These are phyloP conservation scores for Termitomyces sp. DNA, from an alignment of 768 basidiomycete species.

Conservation along the genomic window DNA sequence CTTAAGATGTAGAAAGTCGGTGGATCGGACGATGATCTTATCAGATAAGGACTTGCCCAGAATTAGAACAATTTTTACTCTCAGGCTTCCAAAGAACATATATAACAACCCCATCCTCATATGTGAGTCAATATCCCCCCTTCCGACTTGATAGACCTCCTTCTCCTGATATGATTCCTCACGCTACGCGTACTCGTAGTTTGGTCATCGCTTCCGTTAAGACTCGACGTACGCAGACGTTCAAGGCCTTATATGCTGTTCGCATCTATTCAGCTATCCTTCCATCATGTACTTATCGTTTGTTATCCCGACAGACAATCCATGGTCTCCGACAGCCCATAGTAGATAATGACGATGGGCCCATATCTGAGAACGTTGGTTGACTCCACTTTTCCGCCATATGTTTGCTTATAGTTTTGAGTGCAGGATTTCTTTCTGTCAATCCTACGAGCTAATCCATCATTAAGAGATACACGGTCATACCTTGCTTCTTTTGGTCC, in stretches of 20 bases:
- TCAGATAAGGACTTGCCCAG: slow-evolving; percentile 22
- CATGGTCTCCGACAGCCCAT: slow-evolving; percentile 33
- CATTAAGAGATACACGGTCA: slow-evolving; percentile 82
- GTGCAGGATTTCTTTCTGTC: slow-evolving; percentile 93
- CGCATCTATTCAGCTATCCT: slow-evolving; percentile 17
- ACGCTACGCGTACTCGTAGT: slow-evolving; percentile 27
- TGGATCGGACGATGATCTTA: slow-evolving; percentile 18
- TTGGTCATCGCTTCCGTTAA: slow-evolving; percentile 30
- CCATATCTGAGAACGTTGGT: slow-evolving; percentile 50
- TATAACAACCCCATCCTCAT: slow-evolving; percentile 26
- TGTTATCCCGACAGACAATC: slow-evolving; percentile 32
- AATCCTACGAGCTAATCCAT: slow-evolving; percentile 90
- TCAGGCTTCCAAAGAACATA: slow-evolving; percentile 14
- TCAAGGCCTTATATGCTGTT: slow-evolving; percentile 57
- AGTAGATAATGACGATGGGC: slow-evolving; percentile 33
- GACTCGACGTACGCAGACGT: slow-evolving; percentile 34
- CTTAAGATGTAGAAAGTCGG: background rate
- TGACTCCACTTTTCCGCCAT: slow-evolving; percentile 6
- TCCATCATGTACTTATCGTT: slow-evolving; percentile 10
- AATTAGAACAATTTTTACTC: slow-evolving; percentile 16
- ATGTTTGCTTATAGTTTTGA: slow-evolving; percentile 7
- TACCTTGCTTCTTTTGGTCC: slow-evolving; percentile 92
- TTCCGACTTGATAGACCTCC: slow-evolving; percentile 9
- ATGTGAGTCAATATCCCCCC: slow-evolving; percentile 26
- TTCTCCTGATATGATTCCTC: slow-evolving; percentile 32